Conservation (phyloP, 106 monocot genomes). For the Apostasia ramifera region DNA sequence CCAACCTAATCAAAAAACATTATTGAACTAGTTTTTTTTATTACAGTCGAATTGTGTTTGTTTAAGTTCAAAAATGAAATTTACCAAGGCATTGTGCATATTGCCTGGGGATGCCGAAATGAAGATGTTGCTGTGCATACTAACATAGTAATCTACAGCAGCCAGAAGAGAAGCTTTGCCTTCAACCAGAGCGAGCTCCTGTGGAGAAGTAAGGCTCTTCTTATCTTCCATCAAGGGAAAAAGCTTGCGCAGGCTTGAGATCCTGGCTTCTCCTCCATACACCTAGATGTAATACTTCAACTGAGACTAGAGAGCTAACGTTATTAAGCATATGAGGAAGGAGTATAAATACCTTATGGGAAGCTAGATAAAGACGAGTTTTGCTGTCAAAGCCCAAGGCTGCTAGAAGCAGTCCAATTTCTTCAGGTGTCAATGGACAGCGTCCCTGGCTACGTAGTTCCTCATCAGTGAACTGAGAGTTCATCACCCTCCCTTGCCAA, state of each 20-base stretch:
- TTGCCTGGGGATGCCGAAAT: constrained; percentile 95
- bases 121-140: constrained; percentile 85
- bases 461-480: constrained; percentile 85
- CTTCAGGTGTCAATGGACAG: constrained; percentile 93
- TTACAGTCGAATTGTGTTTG: background rate
- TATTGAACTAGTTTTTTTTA: background rate
- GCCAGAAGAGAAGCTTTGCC: constrained; percentile 92
- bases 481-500: constrained; percentile 94
- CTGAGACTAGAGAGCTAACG: background rate
- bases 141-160: constrained; percentile 89
- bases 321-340: too few species aligned
- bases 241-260: constrained; percentile 71
- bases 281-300: constrained; percentile 22
- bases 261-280: constrained; percentile 86
- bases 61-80: background rate
- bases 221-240: constrained; percentile 96
- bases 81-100: constrained; percentile 94
- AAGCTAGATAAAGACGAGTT: constrained; percentile 86
- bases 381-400: constrained; percentile 82
- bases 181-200: constrained; percentile 67
- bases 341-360: constrained; percentile 64
- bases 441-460: constrained; percentile 76
- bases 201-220: constrained; percentile 70
- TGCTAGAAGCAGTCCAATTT: constrained; percentile 77
- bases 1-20: constrained; percentile 34